Base-by-base conservation (phyloP, 1,284 basidiomycete species). In the Rhodotorula mucilaginosa region DNA sequence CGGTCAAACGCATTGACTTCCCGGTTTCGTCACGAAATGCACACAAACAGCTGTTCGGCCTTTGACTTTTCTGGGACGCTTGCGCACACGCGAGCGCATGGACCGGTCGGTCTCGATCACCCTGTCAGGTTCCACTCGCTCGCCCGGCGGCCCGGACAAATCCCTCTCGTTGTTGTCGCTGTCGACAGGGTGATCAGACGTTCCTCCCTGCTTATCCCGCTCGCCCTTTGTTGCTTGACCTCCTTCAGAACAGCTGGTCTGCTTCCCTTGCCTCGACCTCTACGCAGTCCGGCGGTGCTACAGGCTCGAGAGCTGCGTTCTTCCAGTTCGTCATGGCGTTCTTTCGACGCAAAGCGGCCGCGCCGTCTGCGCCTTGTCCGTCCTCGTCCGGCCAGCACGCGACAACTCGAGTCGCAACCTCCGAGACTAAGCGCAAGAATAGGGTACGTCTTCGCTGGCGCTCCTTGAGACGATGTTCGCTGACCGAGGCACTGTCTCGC, bases 341-440 rank as follows among this genome's bases (percentile, higher is more conserved):
- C 51, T 52, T 52, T 23, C 51, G 51, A 52, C 23, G 12, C 51
- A 44, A 34, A 44, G 34, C 58, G 34, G 39, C 21, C 1, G 29
- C 19, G 19, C 58, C 31, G 31, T 31, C 21, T 52, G 19, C 34
- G 18, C 39, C 44, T 44, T 44, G 39, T 46, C 39, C 44, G 23
- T 47, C 58, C 23, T 18, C 58, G 26, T 44, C 44, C n/a, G 58
- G 39, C 1, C 39, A 10, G 39, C 39, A 39, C 23, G 46, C 39
- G 10, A 21, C 23, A 18, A 4, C 31, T 39, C 58, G 19, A 15
- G 10, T 21, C 2, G 23, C 31, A 18, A 16, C 29, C 23, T 29
- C 57, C 56, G 49, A 58, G 26, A 64, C 65, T 56, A 71, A 71
- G 58, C 52, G 62, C 5, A 68, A 68, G 60, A 65, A 71, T 60